These are phyloP conservation scores for Pleurotus tuoliensis DNA, from an alignment of 768 basidiomycete species.

Conservation along the genomic window DNA sequence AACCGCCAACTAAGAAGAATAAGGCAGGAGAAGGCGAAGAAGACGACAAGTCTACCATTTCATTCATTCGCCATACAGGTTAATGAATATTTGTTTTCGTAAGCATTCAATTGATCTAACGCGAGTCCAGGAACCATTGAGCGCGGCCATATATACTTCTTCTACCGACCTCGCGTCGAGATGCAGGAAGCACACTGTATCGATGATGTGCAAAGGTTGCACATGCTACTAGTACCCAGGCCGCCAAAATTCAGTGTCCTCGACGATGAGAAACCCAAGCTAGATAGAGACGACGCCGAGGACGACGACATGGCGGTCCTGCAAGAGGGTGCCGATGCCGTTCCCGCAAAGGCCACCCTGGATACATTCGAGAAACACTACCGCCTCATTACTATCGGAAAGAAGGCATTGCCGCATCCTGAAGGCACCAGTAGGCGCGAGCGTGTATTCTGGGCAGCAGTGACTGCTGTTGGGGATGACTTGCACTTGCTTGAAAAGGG, in stretches of 20 bases:
- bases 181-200: constrained; percentile 47
- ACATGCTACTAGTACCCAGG: constrained; percentile 57
- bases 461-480: constrained; percentile 49
- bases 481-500: constrained; percentile 42
- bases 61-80: constrained; percentile 8
- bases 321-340: constrained; percentile 42
- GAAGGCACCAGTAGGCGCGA: constrained; percentile 36
- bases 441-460: constrained; percentile 46
- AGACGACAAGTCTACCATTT: neutral
- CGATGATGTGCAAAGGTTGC: constrained; percentile 54
- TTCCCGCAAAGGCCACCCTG: constrained; percentile 34
- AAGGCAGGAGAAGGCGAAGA: constrained; percentile 18
- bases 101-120: neutral
- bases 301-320: constrained; percentile 40
- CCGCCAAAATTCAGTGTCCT: constrained; percentile 38
- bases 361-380: constrained; percentile 38
- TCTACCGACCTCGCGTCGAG: constrained; percentile 58
- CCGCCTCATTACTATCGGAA: constrained; percentile 50
- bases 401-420: constrained; percentile 55
- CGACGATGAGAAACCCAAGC: constrained; percentile 14
- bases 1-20: constrained; percentile 22
- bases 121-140: constrained; percentile 47
- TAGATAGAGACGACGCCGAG: constrained; percentile 17
- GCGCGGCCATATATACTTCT: constrained; percentile 60
- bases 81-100: neutral